Percentiles rank a stretch among this genome's conserved stretches.
Evolutionary conservation across 352 stramenopile genomes (phyloP).

Genomic region (Phytopythium oedochilum): DNA sequence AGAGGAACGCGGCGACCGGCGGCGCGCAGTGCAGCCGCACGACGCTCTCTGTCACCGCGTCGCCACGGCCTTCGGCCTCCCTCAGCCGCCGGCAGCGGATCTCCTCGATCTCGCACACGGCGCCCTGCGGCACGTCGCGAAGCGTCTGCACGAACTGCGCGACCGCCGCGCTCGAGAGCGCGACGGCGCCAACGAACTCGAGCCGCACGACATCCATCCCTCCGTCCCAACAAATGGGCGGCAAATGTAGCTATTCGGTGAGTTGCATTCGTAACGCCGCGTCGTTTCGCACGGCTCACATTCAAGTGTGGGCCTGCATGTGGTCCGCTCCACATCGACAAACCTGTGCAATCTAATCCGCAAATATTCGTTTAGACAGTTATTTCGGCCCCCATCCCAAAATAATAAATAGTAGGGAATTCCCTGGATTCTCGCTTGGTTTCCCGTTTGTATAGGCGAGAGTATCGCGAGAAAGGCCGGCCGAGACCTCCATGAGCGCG

Average conservation of each 20-base stretch:
- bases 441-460: neutral
- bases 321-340: neutral
- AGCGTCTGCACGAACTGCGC: slow-evolving; percentile 47
- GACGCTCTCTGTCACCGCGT: neutral
- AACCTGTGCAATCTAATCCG: neutral
- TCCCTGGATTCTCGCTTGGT: no score
- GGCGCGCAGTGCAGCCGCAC: slow-evolving; percentile 43
- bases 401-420: neutral
- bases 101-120: slow-evolving; percentile 48
- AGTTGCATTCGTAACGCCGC: no score
- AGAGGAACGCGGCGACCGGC: slow-evolving; percentile 49
- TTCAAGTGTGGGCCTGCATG: neutral
- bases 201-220: slow-evolving; percentile 42
- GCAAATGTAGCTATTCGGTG: no score
- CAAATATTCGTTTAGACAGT: no score
- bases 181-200: slow-evolving; percentile 34
- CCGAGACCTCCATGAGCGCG: neutral
- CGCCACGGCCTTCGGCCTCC: neutral
- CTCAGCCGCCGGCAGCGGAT: slow-evolving; percentile 14
- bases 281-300: neutral
- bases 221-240: no score
- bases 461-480: neutral
- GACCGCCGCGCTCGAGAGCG: slow-evolving; percentile 26
- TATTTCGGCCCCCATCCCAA: no score
- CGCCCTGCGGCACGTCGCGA: slow-evolving; percentile 29